These are phyloP conservation scores for Encephalitozoon romaleae DNA, from an alignment of 371 early-diverging fungal genomes.

Conservation along the genomic window DNA sequence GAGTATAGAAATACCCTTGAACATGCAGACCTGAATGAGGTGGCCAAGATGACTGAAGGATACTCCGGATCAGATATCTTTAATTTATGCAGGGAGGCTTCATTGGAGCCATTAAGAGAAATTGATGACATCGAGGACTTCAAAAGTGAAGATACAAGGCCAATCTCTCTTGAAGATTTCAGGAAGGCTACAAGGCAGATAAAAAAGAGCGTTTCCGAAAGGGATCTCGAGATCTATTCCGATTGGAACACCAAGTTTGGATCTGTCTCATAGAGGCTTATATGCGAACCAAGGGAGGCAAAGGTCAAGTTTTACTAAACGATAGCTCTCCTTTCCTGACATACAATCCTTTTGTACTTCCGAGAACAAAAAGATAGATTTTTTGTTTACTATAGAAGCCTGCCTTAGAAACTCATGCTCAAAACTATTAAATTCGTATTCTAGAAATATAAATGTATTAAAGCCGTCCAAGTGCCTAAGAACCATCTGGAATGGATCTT, in stretches of 20 bases:
- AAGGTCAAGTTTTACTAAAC: background rate
- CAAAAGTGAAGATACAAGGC: slow-evolving; percentile 66
- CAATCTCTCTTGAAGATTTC: slow-evolving; percentile 68
- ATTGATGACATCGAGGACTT: slow-evolving; percentile 63
- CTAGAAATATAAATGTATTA: background rate
- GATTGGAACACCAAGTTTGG: slow-evolving; percentile 66
- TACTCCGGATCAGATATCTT: slow-evolving; percentile 95
- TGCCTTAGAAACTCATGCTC: background rate
- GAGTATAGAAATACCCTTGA: slow-evolving; percentile 62
- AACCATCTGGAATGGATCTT: background rate
- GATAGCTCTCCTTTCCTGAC: background rate
- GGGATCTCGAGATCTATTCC: slow-evolving; percentile 71
- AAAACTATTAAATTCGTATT: background rate
- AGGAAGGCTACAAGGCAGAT: slow-evolving; percentile 69
- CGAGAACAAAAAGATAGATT: background rate
- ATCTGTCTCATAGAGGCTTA: background rate
- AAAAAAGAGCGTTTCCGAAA: slow-evolving; percentile 70
- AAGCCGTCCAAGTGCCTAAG: background rate
- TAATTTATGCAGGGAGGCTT: slow-evolving; percentile 85
- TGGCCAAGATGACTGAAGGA: slow-evolving; percentile 65
- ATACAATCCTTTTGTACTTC: background rate
- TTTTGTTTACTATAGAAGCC: background rate
- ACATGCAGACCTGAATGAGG: slow-evolving; percentile 63
- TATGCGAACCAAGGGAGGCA: background rate
- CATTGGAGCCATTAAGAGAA: slow-evolving; percentile 66